Evolutionary conservation across 345 rosid species (phyloP).

Genomic region (Dipteronia dyeriana): DNA sequence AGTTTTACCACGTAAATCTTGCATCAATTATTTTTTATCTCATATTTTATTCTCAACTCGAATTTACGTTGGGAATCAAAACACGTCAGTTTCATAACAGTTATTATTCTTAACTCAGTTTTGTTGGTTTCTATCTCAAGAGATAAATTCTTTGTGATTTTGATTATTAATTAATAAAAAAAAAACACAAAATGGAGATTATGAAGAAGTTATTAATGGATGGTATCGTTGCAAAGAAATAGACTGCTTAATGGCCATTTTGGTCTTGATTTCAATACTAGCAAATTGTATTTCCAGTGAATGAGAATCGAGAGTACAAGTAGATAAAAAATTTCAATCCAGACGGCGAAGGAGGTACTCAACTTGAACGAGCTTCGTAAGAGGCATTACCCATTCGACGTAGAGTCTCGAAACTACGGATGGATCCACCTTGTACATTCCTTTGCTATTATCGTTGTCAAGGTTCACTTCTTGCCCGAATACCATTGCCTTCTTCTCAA

Average conservation of each 20-base stretch:
- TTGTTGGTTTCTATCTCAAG: no score
- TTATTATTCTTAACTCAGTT: no score
- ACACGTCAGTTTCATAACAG: no score
- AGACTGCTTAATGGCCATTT: neutral
- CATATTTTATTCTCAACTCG: no score
- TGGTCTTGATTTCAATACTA: neutral
- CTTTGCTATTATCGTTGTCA: slow-evolving; percentile 5
- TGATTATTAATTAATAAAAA: no score
- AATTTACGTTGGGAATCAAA: no score
- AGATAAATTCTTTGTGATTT: no score
- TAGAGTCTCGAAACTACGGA: slow-evolving; percentile 62
- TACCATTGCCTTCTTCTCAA: slow-evolving; percentile 66
- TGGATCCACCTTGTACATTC: slow-evolving; percentile 66
- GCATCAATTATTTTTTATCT: no score
- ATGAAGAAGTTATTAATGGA: neutral
- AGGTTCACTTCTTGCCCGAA: slow-evolving; percentile 67
- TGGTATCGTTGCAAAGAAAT: neutral
- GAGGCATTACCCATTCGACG: slow-evolving; percentile 82
- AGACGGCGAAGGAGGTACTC: slow-evolving; percentile 84
- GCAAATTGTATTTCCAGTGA: neutral
- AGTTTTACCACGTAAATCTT: no score
- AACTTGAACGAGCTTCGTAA: slow-evolving; percentile 75
- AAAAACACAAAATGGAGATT: no score
- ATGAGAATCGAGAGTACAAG: neutral
- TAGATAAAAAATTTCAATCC: slow-evolving; percentile 35